Base-by-base conservation (phyloP, 164 flowering plant genomes). In the Amborella trichopoda region DNA sequence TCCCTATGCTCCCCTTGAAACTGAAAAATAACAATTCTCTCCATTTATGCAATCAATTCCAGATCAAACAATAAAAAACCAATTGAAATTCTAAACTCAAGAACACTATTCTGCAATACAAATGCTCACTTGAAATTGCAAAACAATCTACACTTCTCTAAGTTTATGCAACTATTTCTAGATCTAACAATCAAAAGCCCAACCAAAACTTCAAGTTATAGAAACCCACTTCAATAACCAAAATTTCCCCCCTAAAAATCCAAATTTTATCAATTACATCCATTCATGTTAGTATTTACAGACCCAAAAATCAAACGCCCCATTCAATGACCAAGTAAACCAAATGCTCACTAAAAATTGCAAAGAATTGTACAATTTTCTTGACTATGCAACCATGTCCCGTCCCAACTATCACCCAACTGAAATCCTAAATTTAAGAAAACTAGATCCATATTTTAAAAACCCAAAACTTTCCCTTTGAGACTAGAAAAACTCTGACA, bases 1-100 rank as follows among this genome's bases (percentile, higher is more conserved):
- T 87, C 95, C 66, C 71, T 78, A 50, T 91, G 99, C 60, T 84
- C 84, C 3, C 95, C 96, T 76, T 80, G 90, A 74, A 87, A 87
- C 96, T 87, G 70, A 61, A 67, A 38, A 18, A 44, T 53, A 6
- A 37, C 1, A 6, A 37, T 14, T 4, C 4, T 13, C n/a, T 6
- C 8, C 40, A 13, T 14, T 8, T 6, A 30, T 6, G 34, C 8
- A 6, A 16, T 39, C 12, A 13, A 14, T 24, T 23, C 25, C 22
- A 5, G 5, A 13, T 34, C 24, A 49, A 36, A 5, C 11, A 37
- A 23, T 23, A 14, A 48, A 2, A 26, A 5, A 9, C 8, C 16
- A 30, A 6, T 22, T 19, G 5, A 2, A 19, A 32, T 4, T 5
- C 6, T 21, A 28, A 32, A 48, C 25, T 24, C 22, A 23, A n/a